Conservation (phyloP, 2,329 filamentous ascomycete species). For the Pseudogymnoascus sp. region DNA sequence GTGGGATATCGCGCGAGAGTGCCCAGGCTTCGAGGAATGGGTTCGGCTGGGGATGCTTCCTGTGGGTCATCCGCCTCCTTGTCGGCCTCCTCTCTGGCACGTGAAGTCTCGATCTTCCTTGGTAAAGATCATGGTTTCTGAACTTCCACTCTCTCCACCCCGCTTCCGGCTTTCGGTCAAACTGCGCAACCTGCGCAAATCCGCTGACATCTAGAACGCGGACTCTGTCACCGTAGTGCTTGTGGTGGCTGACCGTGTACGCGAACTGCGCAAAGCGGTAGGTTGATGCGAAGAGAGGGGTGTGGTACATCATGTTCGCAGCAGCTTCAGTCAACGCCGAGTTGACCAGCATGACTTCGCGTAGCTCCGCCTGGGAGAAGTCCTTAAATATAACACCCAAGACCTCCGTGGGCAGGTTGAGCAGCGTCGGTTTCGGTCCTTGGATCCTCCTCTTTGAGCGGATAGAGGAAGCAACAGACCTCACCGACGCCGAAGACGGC, state of each 20-base stretch:
- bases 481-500: conserved; percentile 12
- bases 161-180: conserved; percentile 10
- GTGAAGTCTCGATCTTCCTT: background rate
- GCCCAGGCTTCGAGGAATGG: conserved; percentile 16
- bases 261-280: conserved; percentile 22
- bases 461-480: conserved; percentile 13
- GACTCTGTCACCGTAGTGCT: conserved; percentile 16
- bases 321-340: conserved; percentile 16
- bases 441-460: conserved; percentile 10
- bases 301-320: conserved; percentile 15
- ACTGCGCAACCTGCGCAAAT: conserved; percentile 12
- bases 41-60: conserved; percentile 16
- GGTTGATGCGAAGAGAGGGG: conserved; percentile 18
- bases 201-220: conserved; percentile 17
- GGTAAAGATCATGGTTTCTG: conserved; percentile 13
- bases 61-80: background rate
- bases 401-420: conserved; percentile 18
- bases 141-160: conserved; percentile 23
- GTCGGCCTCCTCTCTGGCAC: background rate
- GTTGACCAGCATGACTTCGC: conserved; percentile 15
- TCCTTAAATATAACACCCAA: conserved; percentile 15
- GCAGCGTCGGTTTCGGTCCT: conserved; percentile 11
- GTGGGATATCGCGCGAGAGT: conserved; percentile 17
- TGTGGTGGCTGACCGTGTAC: conserved; percentile 14
- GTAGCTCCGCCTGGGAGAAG: conserved; percentile 13